Percentiles rank a stretch among this genome's conserved stretches.
phyloP scores from a whole-genome alignment of 331 rosid species.

The Malus hybrid region DNA sequence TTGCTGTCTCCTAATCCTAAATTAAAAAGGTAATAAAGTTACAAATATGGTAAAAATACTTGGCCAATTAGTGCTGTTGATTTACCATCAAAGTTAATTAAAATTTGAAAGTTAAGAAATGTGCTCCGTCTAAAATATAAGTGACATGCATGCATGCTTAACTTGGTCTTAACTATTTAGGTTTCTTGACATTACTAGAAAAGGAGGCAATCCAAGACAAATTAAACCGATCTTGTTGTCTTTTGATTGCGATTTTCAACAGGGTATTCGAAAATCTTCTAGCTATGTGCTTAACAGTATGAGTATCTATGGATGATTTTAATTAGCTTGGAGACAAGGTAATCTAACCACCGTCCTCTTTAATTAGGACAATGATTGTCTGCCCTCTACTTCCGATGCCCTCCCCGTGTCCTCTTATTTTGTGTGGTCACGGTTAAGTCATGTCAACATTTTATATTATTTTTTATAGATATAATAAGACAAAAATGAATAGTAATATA shows the following conservation, averaged over 20 bases:
- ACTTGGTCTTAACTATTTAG: not conserved
- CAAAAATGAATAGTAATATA: too few relatives aligned
- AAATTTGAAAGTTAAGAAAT: not conserved
- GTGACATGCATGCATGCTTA: not conserved
- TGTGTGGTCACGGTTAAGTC: too few relatives aligned
- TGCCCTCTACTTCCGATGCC: too few relatives aligned
- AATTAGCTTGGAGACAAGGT: not conserved
- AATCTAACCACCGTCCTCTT: not conserved
- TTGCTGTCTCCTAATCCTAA: not conserved
- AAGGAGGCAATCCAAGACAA: not conserved
- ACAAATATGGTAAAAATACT: not conserved
- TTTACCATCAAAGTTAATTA: not conserved
- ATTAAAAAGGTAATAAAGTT: not conserved
- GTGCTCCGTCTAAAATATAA: not conserved
- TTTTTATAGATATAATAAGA: too few relatives aligned
- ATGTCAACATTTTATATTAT: too few relatives aligned
- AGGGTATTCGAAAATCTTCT: slow-evolving; percentile 4
- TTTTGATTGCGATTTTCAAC: not conserved
- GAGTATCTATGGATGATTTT: not conserved
- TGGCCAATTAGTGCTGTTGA: not conserved
- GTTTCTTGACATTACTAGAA: not conserved
- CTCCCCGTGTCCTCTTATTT: too few relatives aligned
- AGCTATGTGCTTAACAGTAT: not conserved
- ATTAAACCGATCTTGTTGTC: not conserved
- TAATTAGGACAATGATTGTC: too few relatives aligned